Conservation (phyloP, 139 green algal genomes). For the Chlamydomonas schloesseri region DNA sequence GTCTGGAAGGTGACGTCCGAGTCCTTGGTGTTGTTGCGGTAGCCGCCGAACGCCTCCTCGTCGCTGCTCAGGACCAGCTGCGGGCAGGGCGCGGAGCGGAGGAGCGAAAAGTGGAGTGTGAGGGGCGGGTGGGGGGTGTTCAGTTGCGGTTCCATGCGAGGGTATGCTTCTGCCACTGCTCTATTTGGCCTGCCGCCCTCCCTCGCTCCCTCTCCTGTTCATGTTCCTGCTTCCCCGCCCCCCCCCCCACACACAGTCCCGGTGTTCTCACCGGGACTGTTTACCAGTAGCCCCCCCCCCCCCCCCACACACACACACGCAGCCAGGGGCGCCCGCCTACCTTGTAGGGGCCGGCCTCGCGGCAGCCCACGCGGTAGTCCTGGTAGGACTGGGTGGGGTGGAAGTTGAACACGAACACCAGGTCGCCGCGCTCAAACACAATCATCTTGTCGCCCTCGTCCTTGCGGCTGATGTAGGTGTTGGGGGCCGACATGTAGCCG, state of each 20-base stretch:
- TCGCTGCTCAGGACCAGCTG: conserved; percentile 84
- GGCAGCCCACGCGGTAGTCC: conserved; percentile 92
- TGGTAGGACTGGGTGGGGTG: conserved; percentile 94
- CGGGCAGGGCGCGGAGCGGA: no score
- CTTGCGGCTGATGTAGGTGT: conserved; percentile 82
- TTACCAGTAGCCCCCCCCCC: neutral
- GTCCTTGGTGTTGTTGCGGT: conserved; percentile 89
- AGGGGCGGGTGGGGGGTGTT: no score
- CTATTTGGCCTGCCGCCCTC: no score
- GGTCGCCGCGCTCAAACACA: conserved; percentile 95
- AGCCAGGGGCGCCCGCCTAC: neutral
- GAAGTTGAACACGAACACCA: conserved; percentile 99
- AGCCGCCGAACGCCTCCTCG: conserved; percentile 93
- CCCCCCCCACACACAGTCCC: no score
- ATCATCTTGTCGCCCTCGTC: conserved; percentile 91
- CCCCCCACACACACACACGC: no score
- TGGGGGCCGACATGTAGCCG: conserved; percentile 66
- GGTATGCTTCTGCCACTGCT: no score
- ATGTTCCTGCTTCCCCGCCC: no score
- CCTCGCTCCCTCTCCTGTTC: no score
- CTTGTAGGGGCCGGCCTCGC: conserved; percentile 71
- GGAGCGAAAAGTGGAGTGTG: no score
- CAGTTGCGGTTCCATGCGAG: no score
- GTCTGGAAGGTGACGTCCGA: conserved; percentile 62
- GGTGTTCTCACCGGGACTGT: no score